Base-by-base conservation (phyloP, 179 eudicot species). In the Corrigiola litoralis region DNA sequence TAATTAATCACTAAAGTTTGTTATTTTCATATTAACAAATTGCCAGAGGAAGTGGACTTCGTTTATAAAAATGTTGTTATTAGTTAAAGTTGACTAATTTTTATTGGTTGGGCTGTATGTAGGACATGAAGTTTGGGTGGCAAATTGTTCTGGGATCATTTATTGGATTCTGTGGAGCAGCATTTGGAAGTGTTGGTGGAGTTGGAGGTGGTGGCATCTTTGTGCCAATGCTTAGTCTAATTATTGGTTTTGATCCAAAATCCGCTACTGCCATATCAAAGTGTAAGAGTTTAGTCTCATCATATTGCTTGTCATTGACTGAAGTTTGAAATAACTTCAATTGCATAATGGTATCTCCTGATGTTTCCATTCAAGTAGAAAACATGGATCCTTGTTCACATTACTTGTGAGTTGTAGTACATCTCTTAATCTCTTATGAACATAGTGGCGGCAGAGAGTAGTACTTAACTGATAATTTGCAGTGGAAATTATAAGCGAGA, bases 131-230 rank as follows among this genome's bases (percentile, higher is more conserved):
- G 66, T 85, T 85, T 60, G 82, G 75, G 4, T 82, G 90, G 90
- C 52, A 66, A 70, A 82, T 85, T 53, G 63, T 82, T 20, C 32
- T 77, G 34, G 87, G 87, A 21, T 63, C 80, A 42, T 28, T 85
- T 9, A 69, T 85, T 63, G 87, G 85, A 58, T 85, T 82, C 44
- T 71, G 76, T 57, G 90, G 90, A 71, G 90, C 87, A 4, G 84
- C 87, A 31, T 82, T 85, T 68, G 90, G 90, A 32, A 85, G 90
- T 70, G 90, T 85, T 38, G 90, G 90, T 21, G 90, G 90, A 40
- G 87, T 85, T 49, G 90, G 90, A 21, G 90, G 90, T 45, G 90
- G 90, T 44, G 90, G 90, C 37, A 82, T 85, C 38, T 85, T 82
- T 62, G 87, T 85, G 56, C 90, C 90, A 25, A 85, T 85, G 90